phyloP scores from a whole-genome alignment of 75 land plant species.

The Gnetum montanum region DNA sequence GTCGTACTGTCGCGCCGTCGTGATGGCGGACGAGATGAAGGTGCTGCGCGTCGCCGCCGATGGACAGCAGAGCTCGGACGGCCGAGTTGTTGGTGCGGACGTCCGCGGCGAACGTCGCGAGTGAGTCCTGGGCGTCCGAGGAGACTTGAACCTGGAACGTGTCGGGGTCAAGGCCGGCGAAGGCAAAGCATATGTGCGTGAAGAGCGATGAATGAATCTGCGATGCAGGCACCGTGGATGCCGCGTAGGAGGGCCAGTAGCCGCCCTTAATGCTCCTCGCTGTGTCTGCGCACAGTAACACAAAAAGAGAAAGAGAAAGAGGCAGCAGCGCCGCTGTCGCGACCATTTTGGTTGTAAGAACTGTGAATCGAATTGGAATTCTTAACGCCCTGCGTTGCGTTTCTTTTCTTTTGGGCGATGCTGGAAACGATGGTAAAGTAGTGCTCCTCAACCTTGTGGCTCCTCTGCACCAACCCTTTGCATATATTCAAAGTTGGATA shows the following conservation, averaged over 20 bases:
- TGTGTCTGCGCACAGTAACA: no score
- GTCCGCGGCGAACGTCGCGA: conserved; percentile 31
- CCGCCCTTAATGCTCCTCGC: neutral
- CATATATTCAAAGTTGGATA: no score
- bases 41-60: conserved; percentile 30
- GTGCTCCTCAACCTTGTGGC: no score
- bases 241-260: conserved; percentile 3
- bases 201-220: conserved; percentile 20
- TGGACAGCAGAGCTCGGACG: conserved; percentile 45
- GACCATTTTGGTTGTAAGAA: no score
- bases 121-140: neutral
- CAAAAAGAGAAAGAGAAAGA: no score
- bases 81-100: conserved; percentile 22
- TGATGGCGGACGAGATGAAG: conserved; percentile 41
- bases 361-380: no score
- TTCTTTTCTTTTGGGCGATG: no score
- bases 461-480: no score
- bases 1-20: conserved; percentile 31
- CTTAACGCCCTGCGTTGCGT: no score
- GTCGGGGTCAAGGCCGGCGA: conserved; percentile 12
- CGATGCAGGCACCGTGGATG: conserved; percentile 7
- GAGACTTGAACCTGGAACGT: conserved; percentile 16
- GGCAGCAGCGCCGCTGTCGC: no score
- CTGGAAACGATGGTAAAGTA: no score
- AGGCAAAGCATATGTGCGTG: conserved; percentile 44